These are phyloP conservation scores for Fusarium tricinctum DNA, from an alignment of 2,329 filamentous ascomycete species.

Conservation along the genomic window DNA sequence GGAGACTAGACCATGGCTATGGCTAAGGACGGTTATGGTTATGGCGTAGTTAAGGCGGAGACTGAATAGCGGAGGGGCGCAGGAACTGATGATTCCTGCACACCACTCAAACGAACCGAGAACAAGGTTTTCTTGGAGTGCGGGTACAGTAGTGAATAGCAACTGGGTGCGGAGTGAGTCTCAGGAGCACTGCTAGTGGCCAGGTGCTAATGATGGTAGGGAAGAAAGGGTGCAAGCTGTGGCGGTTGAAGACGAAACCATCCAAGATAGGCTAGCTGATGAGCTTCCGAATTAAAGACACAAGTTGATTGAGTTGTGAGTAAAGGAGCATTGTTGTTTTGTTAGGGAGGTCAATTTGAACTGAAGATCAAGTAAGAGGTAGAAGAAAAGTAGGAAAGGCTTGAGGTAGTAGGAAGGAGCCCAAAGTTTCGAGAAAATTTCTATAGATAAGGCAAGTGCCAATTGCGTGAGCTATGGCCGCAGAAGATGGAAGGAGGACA, in stretches of 20 bases:
- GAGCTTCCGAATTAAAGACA: constrained; percentile 26
- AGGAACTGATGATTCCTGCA: constrained; percentile 33
- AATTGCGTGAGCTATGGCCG: constrained; percentile 8
- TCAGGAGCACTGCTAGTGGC: constrained; percentile 29
- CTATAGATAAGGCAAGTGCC: constrained; percentile 14
- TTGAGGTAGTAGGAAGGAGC: not conserved
- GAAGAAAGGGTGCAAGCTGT: constrained; percentile 19
- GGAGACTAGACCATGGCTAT: constrained; percentile 32
- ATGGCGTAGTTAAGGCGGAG: constrained; percentile 36
- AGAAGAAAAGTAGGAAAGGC: not conserved
- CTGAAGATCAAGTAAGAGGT: constrained; percentile 3
- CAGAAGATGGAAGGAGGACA: constrained; percentile 8
- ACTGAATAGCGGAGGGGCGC: constrained; percentile 22
- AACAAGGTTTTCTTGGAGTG: constrained; percentile 36
- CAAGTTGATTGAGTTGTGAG: constrained; percentile 16
- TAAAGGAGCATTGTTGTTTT: constrained; percentile 31
- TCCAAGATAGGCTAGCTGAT: constrained; percentile 31
- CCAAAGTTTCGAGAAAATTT: constrained; percentile 6
- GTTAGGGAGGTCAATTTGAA: constrained; percentile 3
- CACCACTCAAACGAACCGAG: constrained; percentile 15
- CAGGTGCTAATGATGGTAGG: constrained; percentile 20
- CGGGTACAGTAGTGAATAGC: constrained; percentile 9
- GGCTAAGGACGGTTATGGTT: constrained; percentile 37
- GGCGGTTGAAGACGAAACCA: not conserved
- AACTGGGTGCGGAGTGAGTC: constrained; percentile 34